These are phyloP conservation scores for Globisporangium splendens DNA, from an alignment of 352 stramenopile species.

Conservation along the genomic window DNA sequence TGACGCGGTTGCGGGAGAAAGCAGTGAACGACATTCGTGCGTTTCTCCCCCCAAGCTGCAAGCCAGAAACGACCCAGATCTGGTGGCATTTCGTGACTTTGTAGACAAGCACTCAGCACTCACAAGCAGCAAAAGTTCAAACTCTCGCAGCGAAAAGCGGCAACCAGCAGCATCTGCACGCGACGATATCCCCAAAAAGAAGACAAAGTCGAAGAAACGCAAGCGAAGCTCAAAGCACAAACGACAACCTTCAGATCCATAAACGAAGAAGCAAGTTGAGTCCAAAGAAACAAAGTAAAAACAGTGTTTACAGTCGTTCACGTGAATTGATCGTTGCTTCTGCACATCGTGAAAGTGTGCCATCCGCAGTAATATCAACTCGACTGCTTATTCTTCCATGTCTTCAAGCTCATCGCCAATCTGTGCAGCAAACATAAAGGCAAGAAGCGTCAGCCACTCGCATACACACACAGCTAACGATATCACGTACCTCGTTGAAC, in stretches of 20 bases:
- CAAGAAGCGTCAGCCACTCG: not conserved
- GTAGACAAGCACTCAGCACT: not conserved
- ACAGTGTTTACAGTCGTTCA: too few relatives aligned
- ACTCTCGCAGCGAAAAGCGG: not conserved
- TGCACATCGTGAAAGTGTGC: not conserved
- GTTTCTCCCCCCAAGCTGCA: constrained; percentile 25
- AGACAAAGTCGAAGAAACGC: constrained; percentile 12
- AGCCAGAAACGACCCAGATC: constrained; percentile 17
- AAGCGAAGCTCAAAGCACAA: not conserved
- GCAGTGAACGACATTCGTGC: constrained; percentile 11
- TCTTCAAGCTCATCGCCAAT: constrained; percentile 40
- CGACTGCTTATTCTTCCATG: constrained; percentile 28
- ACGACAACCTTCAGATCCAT: too few relatives aligned
- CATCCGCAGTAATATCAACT: too few relatives aligned
- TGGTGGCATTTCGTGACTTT: constrained; percentile 8
- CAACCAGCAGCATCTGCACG: not conserved
- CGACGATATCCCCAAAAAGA: not conserved
- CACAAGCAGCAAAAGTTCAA: not conserved
- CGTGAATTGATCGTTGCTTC: too few relatives aligned
- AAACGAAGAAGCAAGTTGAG: too few relatives aligned
- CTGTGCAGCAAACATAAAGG: constrained; percentile 10
- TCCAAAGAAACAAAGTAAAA: too few relatives aligned
- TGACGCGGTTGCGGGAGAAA: constrained; percentile 3
- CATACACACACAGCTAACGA: not conserved
- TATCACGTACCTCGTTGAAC: constrained; percentile 92